Evolutionary conservation across 2,329 filamentous ascomycete species (phyloP).

Genomic region (Phialophora tarda): DNA sequence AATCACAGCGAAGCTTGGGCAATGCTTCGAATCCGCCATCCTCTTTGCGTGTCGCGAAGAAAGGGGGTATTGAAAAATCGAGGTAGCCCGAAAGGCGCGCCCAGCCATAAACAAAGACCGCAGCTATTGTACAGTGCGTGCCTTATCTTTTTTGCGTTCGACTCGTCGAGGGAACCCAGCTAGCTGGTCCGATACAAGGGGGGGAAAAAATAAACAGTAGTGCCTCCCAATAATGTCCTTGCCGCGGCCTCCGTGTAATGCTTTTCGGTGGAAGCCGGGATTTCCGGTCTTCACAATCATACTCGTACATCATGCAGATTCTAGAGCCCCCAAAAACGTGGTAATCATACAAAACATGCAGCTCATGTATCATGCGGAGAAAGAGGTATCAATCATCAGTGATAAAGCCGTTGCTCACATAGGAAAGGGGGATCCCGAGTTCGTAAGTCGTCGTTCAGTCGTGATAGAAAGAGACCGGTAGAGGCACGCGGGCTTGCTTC

Average conservation of each 20-base stretch:
- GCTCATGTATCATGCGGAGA: constrained; percentile 33
- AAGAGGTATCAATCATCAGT: constrained; percentile 29
- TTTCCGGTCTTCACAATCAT: constrained; percentile 23
- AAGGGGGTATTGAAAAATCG: constrained; percentile 2
- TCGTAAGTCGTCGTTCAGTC: constrained; percentile 26
- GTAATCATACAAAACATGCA: constrained; percentile 32
- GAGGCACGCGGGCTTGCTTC: constrained; percentile 5
- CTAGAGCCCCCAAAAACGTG: constrained; percentile 19
- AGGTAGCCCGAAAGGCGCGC: constrained; percentile 10
- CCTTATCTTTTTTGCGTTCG: constrained; percentile 3
- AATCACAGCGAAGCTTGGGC: constrained; percentile 7
- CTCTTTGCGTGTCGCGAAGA: constrained; percentile 7
- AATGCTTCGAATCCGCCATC: constrained; percentile 3
- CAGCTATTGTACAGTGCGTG: constrained; percentile 16
- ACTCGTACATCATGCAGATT: constrained; percentile 34
- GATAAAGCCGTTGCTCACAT: constrained; percentile 27
- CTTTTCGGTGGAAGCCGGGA: constrained; percentile 24
- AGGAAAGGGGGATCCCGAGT: constrained; percentile 23
- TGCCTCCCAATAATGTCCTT: constrained; percentile 12
- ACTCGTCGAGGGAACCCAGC: not conserved
- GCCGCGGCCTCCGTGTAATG: constrained; percentile 14
- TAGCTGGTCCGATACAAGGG: not conserved
- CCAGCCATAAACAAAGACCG: constrained; percentile 7
- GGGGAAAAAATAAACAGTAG: constrained; percentile 7
- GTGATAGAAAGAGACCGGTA: constrained; percentile 7